A percentile compares a stretch with the other conserved stretches of the same genome.
phyloP scores from a whole-genome alignment of 164 flowering plant genomes.

The Magnolia sinica region DNA sequence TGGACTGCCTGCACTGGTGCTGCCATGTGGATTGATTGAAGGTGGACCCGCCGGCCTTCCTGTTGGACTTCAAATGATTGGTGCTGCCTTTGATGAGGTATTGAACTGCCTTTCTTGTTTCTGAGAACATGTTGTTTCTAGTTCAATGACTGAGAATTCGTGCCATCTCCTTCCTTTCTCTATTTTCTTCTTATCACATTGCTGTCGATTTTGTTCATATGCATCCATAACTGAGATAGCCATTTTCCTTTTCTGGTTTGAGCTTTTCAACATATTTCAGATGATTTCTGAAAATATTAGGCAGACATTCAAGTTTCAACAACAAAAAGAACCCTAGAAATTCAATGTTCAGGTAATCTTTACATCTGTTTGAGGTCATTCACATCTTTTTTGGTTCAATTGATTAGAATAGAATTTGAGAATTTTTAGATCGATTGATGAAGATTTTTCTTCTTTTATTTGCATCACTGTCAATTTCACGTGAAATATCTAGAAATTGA shows the following conservation, averaged over 20 bases:
- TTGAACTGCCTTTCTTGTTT: no score
- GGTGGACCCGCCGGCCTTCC: no score
- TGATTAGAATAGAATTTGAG: background rate
- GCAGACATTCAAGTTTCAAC: background rate
- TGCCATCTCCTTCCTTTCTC: no score
- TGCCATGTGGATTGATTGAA: no score
- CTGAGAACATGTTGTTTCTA: no score
- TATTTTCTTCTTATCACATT: background rate
- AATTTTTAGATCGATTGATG: background rate
- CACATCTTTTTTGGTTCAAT: no score
- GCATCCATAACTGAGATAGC: background rate
- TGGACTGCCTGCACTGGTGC: no score
- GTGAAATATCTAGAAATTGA: background rate
- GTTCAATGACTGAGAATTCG: no score
- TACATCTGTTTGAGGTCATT: background rate
- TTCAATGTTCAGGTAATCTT: background rate
- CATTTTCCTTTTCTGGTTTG: background rate
- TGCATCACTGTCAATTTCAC: background rate
- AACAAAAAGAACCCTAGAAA: background rate
- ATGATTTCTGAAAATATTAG: background rate
- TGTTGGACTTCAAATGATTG: no score
- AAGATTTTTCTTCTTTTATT: background rate
- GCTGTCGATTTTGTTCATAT: background rate
- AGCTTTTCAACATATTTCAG: background rate
- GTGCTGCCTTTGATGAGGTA: no score